Percentiles rank a stretch among this genome's conserved stretches.
These are phyloP conservation scores for Epichloe brachyelytri DNA, from an alignment of 2,329 filamentous ascomycete species.

Conservation along the genomic window DNA sequence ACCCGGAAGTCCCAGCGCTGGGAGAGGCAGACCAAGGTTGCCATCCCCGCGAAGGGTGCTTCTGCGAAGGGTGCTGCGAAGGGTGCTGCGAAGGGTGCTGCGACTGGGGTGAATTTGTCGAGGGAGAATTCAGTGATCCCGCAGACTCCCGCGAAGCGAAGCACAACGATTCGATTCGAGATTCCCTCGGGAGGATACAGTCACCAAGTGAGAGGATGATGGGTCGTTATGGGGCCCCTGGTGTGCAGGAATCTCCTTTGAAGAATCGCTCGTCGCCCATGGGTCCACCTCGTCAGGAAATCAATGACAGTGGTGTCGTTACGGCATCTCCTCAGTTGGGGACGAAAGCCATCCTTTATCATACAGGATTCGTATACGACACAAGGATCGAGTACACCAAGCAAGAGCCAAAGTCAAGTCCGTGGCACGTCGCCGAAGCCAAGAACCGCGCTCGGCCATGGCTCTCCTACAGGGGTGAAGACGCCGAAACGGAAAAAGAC, in stretches of 20 bases:
- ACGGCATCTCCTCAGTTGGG: conserved; percentile 9
- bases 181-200: conserved; percentile 28
- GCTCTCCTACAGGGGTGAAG: conserved; percentile 13
- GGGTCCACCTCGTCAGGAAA: conserved; percentile 10
- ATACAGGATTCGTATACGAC: conserved; percentile 34
- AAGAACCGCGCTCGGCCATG: neutral
- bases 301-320: conserved; percentile 12
- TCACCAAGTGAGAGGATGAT: conserved; percentile 29
- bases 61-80: neutral
- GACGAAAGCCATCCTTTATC: conserved; percentile 18
- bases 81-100: neutral
- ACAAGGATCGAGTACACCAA: conserved; percentile 18
- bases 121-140: conserved; percentile 25
- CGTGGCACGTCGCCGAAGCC: neutral
- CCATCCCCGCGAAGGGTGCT: neutral
- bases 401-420: conserved; percentile 12
- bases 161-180: conserved; percentile 19
- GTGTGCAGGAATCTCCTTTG: conserved; percentile 23
- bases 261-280: conserved; percentile 20
- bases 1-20: conserved; percentile 15
- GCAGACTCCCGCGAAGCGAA: conserved; percentile 26
- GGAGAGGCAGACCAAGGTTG: conserved; percentile 3
- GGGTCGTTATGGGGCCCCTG: conserved; percentile 24
- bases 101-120: neutral
- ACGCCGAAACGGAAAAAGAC: conserved; percentile 7